Evolutionary conservation across 139 green algal genomes (phyloP).

Genomic region (Nannochloris sp.): DNA sequence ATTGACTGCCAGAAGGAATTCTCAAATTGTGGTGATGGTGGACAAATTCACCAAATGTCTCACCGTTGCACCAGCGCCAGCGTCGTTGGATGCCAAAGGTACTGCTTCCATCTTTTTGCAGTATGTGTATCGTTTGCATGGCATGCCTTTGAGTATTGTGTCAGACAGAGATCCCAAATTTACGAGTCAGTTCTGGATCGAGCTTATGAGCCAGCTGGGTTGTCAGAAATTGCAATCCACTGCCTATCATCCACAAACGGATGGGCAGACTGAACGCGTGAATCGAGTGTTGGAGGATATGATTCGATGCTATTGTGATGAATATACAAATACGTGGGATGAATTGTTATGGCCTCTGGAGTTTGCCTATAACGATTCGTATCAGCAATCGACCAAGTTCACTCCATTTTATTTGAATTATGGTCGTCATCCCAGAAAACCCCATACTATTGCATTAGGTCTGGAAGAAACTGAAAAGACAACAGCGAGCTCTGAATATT

Average conservation of each 20-base stretch:
- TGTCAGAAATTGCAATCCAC: conserved; percentile 10
- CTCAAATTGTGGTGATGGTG: no score
- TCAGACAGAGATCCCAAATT: no score
- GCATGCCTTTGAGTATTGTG: no score
- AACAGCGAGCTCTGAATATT: not conserved
- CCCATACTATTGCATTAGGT: not conserved
- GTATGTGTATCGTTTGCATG: no score
- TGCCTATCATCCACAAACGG: conserved; percentile 41
- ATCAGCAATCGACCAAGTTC: conserved; percentile 11
- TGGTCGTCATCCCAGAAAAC: conserved; percentile 23
- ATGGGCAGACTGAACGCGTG: conserved; percentile 54
- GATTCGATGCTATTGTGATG: conserved; percentile 28
- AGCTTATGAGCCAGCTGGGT: not conserved
- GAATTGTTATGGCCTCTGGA: conserved; percentile 20
- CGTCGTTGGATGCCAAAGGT: no score
- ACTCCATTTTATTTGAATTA: conserved; percentile 42
- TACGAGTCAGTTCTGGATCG: conserved; percentile 18
- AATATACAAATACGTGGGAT: conserved; percentile 37
- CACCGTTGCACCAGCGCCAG: no score
- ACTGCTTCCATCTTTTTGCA: no score
- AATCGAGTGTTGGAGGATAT: conserved; percentile 49
- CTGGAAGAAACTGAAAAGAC: not conserved
- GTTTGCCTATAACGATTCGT: conserved; percentile 38
- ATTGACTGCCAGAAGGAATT: no score
- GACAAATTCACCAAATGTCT: no score